Conservation (phyloP, 306 rosid species). For the Pterocarpus santalinus region DNA sequence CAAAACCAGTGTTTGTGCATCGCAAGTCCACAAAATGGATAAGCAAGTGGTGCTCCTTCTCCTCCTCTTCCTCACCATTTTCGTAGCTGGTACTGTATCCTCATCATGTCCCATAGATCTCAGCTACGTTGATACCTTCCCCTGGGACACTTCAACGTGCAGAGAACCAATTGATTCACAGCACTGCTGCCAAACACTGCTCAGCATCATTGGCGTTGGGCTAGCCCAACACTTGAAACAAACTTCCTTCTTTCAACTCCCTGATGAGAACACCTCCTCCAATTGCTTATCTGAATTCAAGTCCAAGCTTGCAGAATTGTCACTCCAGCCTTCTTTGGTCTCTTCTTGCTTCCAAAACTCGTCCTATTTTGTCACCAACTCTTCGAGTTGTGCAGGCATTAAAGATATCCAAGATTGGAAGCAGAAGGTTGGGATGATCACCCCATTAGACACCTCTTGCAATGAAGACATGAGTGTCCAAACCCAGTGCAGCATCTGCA, state of each 20-base stretch:
- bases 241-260: conserved; percentile 63
- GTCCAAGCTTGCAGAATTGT: conserved; percentile 48
- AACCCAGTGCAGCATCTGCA: conserved; percentile 58
- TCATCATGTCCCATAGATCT: conserved; percentile 78
- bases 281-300: conserved; percentile 65
- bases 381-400: conserved; percentile 71
- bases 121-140: conserved; percentile 68
- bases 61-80: conserved; percentile 30
- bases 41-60: conserved; percentile 21
- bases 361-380: conserved; percentile 56
- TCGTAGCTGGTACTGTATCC: not conserved
- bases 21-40: conserved; percentile 39
- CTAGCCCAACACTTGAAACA: conserved; percentile 69
- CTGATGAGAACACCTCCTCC: conserved; percentile 56
- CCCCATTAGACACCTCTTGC: conserved; percentile 59
- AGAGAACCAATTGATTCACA: conserved; percentile 28
- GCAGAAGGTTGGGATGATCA: conserved; percentile 46
- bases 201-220: conserved; percentile 71
- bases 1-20: not conserved
- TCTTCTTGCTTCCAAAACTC: conserved; percentile 61
- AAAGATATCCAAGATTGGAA: conserved; percentile 59
- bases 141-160: conserved; percentile 82
- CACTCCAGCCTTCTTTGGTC: conserved; percentile 52
- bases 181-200: conserved; percentile 75
- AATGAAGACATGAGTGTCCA: conserved; percentile 54